Base-by-base conservation (phyloP, 2,329 filamentous ascomycete genomes). In the Pseudonectria buxi region DNA sequence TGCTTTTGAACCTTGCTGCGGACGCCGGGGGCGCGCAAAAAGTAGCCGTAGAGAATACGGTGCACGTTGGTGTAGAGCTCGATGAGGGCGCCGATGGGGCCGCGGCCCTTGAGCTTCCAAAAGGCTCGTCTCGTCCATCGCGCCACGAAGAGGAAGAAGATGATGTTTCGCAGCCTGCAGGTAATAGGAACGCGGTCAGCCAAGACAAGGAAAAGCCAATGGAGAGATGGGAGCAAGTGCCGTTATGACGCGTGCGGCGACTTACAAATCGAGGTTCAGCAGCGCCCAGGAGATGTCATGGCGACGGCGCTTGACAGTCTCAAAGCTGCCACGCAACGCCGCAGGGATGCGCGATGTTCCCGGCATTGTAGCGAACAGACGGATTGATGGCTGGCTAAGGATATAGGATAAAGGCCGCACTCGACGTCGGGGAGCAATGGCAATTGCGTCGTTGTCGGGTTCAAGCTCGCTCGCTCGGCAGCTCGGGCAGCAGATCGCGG, bases 81-180 rank as follows among this genome's bases (percentile, higher is more conserved):
- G 54, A 77, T 68, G 41, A 87, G 54, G 39, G 86, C 85, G 45
- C 90, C 90, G 56, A 94, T 64, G 52, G 92, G 61, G 47, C 92
- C 92, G 58, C 92, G 87, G 49, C 92, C 92, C 55, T 85, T 86
- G 49, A 96, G 73, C 56, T 92, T 86, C 67, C 87, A 83, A 58
- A 86, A 83, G 18, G 77, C 74, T 54, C 83, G 85, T 47, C 87
- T 85, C 24, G 83, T 76, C 71, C 88, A 84, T 57, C 89, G 83
- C 31, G 94, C 68, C 41, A 95, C 60, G 65, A 96, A 95, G 50
- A 94, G 75, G 56, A 89, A 72, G 62, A 96, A 94, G 51, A 96
- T 69, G 40, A 95, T 69, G 58, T 95, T 94, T 36, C 86, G 85
- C 43, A 95, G 56, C 41, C 86, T 90, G 45, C 46, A 11, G n/a